Evolutionary conservation across 73 alveolate genomes (phyloP).

Genomic region (Tetrahymena borealis): DNA sequence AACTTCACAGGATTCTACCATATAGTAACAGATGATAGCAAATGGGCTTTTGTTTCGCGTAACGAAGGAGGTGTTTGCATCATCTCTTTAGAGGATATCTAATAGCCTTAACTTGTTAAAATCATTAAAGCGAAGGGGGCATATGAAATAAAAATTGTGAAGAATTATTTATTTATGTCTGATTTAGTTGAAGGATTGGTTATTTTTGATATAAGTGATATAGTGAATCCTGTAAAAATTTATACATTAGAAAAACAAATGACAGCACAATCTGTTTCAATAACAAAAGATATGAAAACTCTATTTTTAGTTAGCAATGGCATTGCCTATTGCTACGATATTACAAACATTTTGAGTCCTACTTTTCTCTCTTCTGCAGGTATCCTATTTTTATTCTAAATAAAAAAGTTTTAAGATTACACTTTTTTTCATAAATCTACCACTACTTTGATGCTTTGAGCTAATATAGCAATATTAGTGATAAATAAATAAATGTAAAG

Average conservation of each 20-base stretch:
- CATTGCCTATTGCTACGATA: background rate
- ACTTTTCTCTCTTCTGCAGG: background rate
- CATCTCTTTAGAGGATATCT: background rate
- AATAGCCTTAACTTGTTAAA: background rate
- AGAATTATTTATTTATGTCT: background rate
- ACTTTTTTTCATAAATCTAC: too few relatives aligned
- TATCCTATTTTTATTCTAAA: background rate
- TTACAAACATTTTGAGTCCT: background rate
- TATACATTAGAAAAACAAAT: background rate
- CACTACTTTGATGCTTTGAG: too few relatives aligned
- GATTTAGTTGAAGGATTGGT: background rate
- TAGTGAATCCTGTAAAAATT: background rate
- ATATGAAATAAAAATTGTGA: background rate
- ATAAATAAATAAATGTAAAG: too few relatives aligned
- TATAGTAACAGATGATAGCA: background rate
- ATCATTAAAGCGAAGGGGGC: background rate
- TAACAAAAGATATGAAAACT: background rate
- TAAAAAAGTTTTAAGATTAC: too few relatives aligned
- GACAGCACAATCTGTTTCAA: background rate
- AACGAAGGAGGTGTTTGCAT: background rate
- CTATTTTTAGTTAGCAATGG: background rate
- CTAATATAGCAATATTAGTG: too few relatives aligned
- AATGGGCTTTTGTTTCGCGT: background rate
- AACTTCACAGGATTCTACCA: background rate
- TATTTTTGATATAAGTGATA: background rate